A percentile compares a stretch with the other conserved stretches of the same genome.
Conservation (phyloP, 345 rosid genomes). For the Eucalyptus caleyi region DNA sequence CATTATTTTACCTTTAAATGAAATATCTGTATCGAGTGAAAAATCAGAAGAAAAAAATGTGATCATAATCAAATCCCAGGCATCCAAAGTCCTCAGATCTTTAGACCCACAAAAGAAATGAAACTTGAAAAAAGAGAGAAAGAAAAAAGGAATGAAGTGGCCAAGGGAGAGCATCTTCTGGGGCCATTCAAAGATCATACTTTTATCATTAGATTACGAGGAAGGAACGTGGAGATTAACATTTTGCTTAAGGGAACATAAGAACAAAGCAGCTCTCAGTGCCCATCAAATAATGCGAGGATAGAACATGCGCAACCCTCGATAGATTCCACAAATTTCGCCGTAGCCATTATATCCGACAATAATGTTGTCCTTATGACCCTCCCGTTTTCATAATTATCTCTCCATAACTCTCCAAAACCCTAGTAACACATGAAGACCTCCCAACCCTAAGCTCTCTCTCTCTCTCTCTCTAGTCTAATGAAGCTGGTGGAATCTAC, state of each 20-base stretch:
- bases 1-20: neutral
- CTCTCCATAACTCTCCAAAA: conserved; percentile 10
- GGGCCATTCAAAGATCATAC: neutral
- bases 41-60: neutral
- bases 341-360: conserved; percentile 7
- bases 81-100: neutral
- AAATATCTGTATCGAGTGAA: neutral
- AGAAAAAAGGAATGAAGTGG: neutral
- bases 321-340: conserved; percentile 40
- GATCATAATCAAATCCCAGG: neutral
- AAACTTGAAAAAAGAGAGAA: neutral
- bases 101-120: neutral
- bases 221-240: neutral
- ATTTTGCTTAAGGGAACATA: neutral
- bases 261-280: neutral
- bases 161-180: neutral
- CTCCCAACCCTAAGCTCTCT: neutral
- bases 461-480: too few relatives aligned
- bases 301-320: conserved; percentile 26
- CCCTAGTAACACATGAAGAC: neutral
- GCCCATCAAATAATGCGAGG: conserved; percentile 3
- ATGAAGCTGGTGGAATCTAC: too few relatives aligned
- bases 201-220: neutral
- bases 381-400: conserved; percentile 25
- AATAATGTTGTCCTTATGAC: conserved; percentile 46